Base-by-base conservation (phyloP, 345 rosid species). In the Ricinus communis region DNA sequence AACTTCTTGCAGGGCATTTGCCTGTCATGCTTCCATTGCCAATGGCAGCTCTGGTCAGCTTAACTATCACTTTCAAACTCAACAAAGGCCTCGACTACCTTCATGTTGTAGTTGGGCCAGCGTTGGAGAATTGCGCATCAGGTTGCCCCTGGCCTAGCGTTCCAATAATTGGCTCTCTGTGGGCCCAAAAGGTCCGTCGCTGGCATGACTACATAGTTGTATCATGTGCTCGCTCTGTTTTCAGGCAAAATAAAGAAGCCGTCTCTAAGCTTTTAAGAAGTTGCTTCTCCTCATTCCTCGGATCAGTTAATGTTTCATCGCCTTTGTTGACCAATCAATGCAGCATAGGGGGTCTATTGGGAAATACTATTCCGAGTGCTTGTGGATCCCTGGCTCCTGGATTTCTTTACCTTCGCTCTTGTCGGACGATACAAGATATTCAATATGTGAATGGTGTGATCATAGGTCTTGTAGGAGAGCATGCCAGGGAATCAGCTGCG, bases 31-130 rank as follows among this genome's bases (percentile, higher is more conserved):
- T 88, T 75, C 90, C 93, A 8, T 77, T 88, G 60, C 93, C 93
- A 24, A 71, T 88, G 69, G 93, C 93, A 46, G 87, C 86, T 74
- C 80, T 88, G 74, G 93, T 86, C 64, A 86, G 93, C 78, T 78
- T 88, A 73, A 88, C 93, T 53, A 86, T 88, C 64, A 88, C 90
- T 71, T 85, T 86, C 81, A 88, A 88, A 77, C 87, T 86, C 64
- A 78, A 58, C 66, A 75, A 78, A 74, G 65, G 69, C 69, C 63
- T 77, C 2, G 90, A 86, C 60, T 83, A 83, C 81, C 79, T 88
- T 64, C 87, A 78, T 30, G 86, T 87, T 8, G 87, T 88, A 50
- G 87, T 72, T 47, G 93, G 93, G 40, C 90, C 87, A 2, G 90
- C 90, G 8, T 64, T 86, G 65, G 93, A 88, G 79, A 79, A 73